phyloP scores from a whole-genome alignment of 306 rosid species.

The Cucumis sativus region Cucumber_9930_V3 NC_026659.2:3801001-3801500 shows the following conservation, averaged over 20 bases:
- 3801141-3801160: neutral
- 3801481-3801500: neutral
- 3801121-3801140: constrained; percentile 1
- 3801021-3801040: neutral
- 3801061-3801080: neutral
- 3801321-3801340: neutral
- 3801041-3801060: neutral
- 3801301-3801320: no score
- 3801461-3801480: neutral
- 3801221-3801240: no score
- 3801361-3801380: constrained; percentile 2
- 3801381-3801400: neutral
- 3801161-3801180: no score
- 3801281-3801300: no score
- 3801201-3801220: no score
- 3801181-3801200: no score
- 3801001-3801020: neutral
- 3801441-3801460: neutral
- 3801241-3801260: no score
- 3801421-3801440: neutral
- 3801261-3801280: no score
- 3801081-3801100: neutral
- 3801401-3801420: neutral
- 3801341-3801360: neutral
- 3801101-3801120: neutral